Evolutionary conservation across 139 green algal species (phyloP), one percentile per base, ranked within the genome.

Genomic region (Chlamydomonas asymmetrica): DNA sequence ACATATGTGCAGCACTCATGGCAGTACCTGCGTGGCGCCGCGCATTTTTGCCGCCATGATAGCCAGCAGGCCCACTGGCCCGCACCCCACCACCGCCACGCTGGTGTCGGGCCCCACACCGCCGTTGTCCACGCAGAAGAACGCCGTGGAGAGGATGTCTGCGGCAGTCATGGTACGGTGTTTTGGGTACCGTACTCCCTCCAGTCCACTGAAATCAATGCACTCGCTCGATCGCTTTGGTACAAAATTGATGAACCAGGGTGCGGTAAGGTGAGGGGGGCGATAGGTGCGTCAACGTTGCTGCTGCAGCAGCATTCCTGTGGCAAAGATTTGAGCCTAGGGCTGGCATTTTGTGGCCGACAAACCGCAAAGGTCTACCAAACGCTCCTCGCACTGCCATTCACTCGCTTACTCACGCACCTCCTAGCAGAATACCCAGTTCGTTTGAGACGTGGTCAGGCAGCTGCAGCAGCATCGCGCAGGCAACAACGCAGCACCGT

Each of bases 81-180:
- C 90, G 64, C 87, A 92, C 38, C 90, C 90, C 49, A 93, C 70
- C 49, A 94, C 85, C 25, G 74, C 89, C 37, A 89, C 90, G 27
- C 65, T 71, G 18, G 65, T 75, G 25, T 77, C 82, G 22, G 69
- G 40, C 5, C 43, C 54, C 38, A 88, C 64, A 9, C 70, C 66
- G 9, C 78, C 80, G 27, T 75, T 73, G 48, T 88, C 78, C 5
- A 75, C 81, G 5, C 74, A 83, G 71, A 88, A 87, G 74, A 88
- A 87, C 2, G 85, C 82, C 10, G 80, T 83, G 34, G 66, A 84
- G 7, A 85, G 73, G 63, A 85, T 85, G 59, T 85, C 80, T n/a
- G n/a, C n/a, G n/a, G 41, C 16, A 56, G 48, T 27, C 48, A 18
- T 13, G 48, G 18, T 27, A 27, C 48, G 48, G 48, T 18, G 48